These are phyloP conservation scores for Clitopilus passeckerianus DNA, from an alignment of 768 basidiomycete genomes.

Conservation along the genomic window DNA sequence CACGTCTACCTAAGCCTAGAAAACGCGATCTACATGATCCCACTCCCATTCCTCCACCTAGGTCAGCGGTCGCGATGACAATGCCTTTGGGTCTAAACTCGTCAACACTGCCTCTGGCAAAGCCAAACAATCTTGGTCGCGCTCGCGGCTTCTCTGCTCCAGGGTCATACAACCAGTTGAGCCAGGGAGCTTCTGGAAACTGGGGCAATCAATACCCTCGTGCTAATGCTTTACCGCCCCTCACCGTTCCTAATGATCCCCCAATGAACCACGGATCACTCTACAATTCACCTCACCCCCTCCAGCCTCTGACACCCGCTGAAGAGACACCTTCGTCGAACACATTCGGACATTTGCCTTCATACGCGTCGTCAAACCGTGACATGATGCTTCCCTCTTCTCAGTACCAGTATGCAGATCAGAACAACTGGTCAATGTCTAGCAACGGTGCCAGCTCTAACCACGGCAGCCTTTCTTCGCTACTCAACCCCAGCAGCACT, in stretches of 20 bases:
- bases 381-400: conserved; percentile 42
- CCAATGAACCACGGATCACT: conserved; percentile 52
- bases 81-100: conserved; percentile 65
- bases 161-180: conserved; percentile 71
- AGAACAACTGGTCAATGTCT: conserved; percentile 49
- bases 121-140: conserved; percentile 47
- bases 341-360: conserved; percentile 35
- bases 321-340: conserved; percentile 61
- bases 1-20: conserved; percentile 82
- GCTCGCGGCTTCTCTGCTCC: conserved; percentile 82
- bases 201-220: conserved; percentile 59
- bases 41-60: conserved; percentile 68
- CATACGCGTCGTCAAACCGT: conserved; percentile 36
- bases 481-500: conserved; percentile 67
- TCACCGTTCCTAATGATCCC: conserved; percentile 78
- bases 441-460: conserved; percentile 50
- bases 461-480: conserved; percentile 71
- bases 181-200: conserved; percentile 47
- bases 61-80: conserved; percentile 71
- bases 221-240: conserved; percentile 61
- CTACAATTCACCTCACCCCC: conserved; percentile 55
- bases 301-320: conserved; percentile 65
- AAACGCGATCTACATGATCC: conserved; percentile 73
- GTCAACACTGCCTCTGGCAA: conserved; percentile 32
- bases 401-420: conserved; percentile 62